phyloP scores from a whole-genome alignment of 768 basidiomycete species.

The Mycena capillaripes region DNA sequence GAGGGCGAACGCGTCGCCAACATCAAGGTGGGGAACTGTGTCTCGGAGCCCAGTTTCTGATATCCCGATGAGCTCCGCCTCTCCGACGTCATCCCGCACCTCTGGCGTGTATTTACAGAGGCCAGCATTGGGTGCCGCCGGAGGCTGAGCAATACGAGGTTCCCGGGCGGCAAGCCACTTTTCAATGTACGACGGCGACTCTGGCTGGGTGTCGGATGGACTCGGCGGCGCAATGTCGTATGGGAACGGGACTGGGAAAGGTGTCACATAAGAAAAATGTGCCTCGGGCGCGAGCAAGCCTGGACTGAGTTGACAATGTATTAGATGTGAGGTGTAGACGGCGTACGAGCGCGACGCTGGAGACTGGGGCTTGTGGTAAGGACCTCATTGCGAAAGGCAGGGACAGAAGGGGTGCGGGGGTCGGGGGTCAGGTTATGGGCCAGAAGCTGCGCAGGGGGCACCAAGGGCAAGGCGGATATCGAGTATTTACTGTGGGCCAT shows the following conservation, averaged over 20 bases:
- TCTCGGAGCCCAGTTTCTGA: conserved; percentile 78
- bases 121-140: conserved; percentile 44
- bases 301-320: conserved; percentile 5
- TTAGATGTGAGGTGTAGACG: background rate
- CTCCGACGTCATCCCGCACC: conserved; percentile 64
- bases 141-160: conserved; percentile 52
- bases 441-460: conserved; percentile 51
- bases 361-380: conserved; percentile 70
- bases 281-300: conserved; percentile 64
- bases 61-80: conserved; percentile 73
- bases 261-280: conserved; percentile 88
- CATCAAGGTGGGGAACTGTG: conserved; percentile 87
- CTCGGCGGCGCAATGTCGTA: conserved; percentile 75
- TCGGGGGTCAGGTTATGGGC: conserved; percentile 72
- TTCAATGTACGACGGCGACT: conserved; percentile 76
- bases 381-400: conserved; percentile 64
- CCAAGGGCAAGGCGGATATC: conserved; percentile 31
- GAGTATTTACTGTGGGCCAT: conserved; percentile 27
- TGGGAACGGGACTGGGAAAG: conserved; percentile 88
- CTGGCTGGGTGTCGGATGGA: conserved; percentile 54
- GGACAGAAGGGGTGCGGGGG: conserved; percentile 62
- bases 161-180: conserved; percentile 82
- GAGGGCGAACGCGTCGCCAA: conserved; percentile 83
- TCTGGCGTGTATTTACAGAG: conserved; percentile 65
- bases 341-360: conserved; percentile 75